Base-by-base conservation (phyloP, 129 eudicot genomes). In the Flaveria ramosissima region DNA sequence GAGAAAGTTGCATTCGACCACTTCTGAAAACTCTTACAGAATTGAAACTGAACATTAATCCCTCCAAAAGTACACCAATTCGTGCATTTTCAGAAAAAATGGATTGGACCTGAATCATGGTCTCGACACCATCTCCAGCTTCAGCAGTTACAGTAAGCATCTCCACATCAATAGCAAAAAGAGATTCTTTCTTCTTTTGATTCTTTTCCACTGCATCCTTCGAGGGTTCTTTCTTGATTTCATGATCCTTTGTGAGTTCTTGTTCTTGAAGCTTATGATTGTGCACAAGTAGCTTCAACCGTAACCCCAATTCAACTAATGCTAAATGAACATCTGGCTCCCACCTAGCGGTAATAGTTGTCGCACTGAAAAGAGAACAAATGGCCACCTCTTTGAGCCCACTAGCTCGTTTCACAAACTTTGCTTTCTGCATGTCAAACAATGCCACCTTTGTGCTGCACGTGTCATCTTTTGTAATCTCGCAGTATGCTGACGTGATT, bases 41-140 rank as follows among this genome's bases (percentile, higher is more conserved):
- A 83, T 93, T 90, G 27, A 93, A 76, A 70, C 86, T 80, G 72
- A 93, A 82, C 78, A 90, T 73, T 68, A 93, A 83, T 71, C 96
- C 95, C 71, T 93, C 98, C 63, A 93, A 81, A 70, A 93, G 98
- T 77, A 93, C 89, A 63, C 96, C 98, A 23, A 93, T 93, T 43
- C 88, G 88, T 69, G 98, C 98, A 88, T 93, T 90, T 83, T 93
- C 98, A 41, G 98, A 93, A 84, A 93, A 93, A 57, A 93, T 93
- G 20, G 98, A 93, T 64, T 93, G 95, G 55, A 93, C 95, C 86
- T 90, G 96, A 65, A 90, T 75, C 72, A 77, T 71, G 30, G 90
- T 78, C 69, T 93, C 98, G 75, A 93, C 98, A 20, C 98, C 98
- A 78, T 93, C 98, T 61, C 98, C 98, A 72, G 79, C 95, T 88